These are phyloP conservation scores for Daedalea quercina DNA, from an alignment of 768 basidiomycete species.

Conservation along the genomic window DNA sequence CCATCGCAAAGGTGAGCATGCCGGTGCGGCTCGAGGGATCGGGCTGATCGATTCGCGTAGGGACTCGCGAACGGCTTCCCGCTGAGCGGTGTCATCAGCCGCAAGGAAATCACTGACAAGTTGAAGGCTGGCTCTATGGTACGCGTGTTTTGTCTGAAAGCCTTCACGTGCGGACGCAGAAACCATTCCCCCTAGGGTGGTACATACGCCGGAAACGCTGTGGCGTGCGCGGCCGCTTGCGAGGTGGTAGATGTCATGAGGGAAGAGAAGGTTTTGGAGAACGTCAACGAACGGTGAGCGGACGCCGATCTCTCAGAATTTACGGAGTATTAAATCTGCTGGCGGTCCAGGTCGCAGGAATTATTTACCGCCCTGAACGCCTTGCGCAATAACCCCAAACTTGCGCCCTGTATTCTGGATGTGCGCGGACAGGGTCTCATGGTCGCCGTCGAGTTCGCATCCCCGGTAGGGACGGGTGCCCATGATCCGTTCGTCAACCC, in stretches of 20 bases:
- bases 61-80: slow-evolving; percentile 93
- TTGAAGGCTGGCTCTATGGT: slow-evolving; percentile 80
- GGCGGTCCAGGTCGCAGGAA: slow-evolving; percentile 52
- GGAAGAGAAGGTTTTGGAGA: slow-evolving; percentile 76
- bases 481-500: slow-evolving; percentile 37
- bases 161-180: too few relatives aligned
- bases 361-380: slow-evolving; percentile 55
- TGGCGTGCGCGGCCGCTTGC: slow-evolving; percentile 85
- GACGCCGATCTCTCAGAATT: background rate
- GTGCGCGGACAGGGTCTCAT: slow-evolving; percentile 87
- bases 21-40: background rate
- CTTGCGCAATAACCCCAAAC: slow-evolving; percentile 45
- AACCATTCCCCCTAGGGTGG: slow-evolving; percentile 72
- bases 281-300: slow-evolving; percentile 63
- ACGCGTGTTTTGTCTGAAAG: slow-evolving; percentile 11
- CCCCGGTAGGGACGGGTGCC: slow-evolving; percentile 44
- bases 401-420: slow-evolving; percentile 65
- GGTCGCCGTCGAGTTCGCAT: slow-evolving; percentile 76
- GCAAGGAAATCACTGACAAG: slow-evolving; percentile 75
- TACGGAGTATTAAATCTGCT: background rate
- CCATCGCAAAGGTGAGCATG: slow-evolving; percentile 71
- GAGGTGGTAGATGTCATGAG: slow-evolving; percentile 74
- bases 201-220: slow-evolving; percentile 89
- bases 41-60: slow-evolving; percentile 24
- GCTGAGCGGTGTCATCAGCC: slow-evolving; percentile 76